Conservation (phyloP, 495 filamentous ascomycete species). For the Neurospora sp. region DNA sequence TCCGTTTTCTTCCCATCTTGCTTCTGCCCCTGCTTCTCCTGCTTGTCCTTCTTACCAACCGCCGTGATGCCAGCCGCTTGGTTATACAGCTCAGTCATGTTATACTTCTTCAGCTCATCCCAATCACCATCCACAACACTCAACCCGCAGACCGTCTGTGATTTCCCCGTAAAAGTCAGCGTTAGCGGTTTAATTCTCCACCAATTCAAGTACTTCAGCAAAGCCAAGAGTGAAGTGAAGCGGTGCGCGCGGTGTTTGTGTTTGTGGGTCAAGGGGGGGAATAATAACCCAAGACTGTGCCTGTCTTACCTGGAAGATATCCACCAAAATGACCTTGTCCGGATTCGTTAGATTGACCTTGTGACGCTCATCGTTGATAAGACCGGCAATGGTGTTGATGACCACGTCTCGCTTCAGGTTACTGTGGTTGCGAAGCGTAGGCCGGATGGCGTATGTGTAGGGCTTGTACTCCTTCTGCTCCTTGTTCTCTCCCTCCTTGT, state of each 20-base stretch:
- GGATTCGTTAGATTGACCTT: constrained; percentile 74
- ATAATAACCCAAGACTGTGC: background rate
- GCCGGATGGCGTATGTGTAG: constrained; percentile 69
- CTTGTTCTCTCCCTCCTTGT: constrained; percentile 18
- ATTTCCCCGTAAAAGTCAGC: background rate
- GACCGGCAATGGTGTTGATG: constrained; percentile 65
- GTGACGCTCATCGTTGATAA: constrained; percentile 49
- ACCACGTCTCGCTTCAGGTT: constrained; percentile 61
- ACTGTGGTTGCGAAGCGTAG: constrained; percentile 68
- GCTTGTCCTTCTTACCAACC: background rate
- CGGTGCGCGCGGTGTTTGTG: background rate
- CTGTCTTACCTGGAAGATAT: constrained; percentile 69
- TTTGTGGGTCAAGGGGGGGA: background rate
- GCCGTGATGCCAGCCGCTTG: constrained; percentile 6
- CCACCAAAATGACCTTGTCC: constrained; percentile 78
- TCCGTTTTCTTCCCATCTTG: background rate
- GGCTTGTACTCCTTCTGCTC: constrained; percentile 17
- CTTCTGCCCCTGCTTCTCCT: constrained; percentile 1
- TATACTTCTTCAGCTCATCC: constrained; percentile 38
- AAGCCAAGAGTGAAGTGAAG: background rate
- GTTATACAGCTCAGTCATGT: constrained; percentile 36
- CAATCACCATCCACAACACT: constrained; percentile 42
- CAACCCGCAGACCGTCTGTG: constrained; percentile 34
- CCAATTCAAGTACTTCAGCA: background rate
- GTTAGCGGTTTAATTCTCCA: background rate